Evolutionary conservation across 441 rosid species (phyloP), one percentile per base, ranked within the genome.

Genomic region (Adansonia gregorii): DNA sequence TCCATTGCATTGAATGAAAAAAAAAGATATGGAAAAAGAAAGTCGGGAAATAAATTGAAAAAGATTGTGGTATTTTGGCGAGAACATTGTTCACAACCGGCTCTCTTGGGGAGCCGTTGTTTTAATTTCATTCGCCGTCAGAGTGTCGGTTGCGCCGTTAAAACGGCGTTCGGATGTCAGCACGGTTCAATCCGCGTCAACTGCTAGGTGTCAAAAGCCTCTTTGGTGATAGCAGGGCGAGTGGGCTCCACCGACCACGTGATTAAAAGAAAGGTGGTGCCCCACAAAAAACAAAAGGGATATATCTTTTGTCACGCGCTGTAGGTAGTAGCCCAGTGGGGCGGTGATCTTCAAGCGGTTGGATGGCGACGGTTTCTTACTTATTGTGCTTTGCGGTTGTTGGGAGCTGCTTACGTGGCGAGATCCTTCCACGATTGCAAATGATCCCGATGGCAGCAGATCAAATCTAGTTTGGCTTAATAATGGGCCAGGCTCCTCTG

Each of bases 91-190:
- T 45, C 56, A 67, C 81, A 64, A 73, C 75, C 35, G 76, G 76
- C 73, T 72, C 39, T 1, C 39, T 35, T 35, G 39, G 39, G 39
- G 39, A 35, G 39, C 39, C 39, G 39, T 35, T 35, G 39, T 35
- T 35, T 35, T 35, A 35, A 35, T 35, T 14, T 52, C 2, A 14
- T 45, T 27, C 27, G 45, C 58, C 73, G 72, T 75, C 70, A 8
- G 31, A 67, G 55, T 83, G 89, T 87, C 86, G 82, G 82, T 81
- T 70, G 70, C 51, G 66, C 67, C 76, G 76, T 77, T 78, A 58
- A 63, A 35, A 35, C 69, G 79, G 71, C 48, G 66, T 45, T 9
- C 0, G 0, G 31, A 1, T 63, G 82, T 76, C 78, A 74, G 78
- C 84, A 81, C 79, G 82, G 82, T 82, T 82, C 81, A 67, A 58